Evolutionary conservation across 148 eudicot genomes (phyloP), one percentile per base, ranked within the genome.

Genomic region (Silene uniflora): DNA sequence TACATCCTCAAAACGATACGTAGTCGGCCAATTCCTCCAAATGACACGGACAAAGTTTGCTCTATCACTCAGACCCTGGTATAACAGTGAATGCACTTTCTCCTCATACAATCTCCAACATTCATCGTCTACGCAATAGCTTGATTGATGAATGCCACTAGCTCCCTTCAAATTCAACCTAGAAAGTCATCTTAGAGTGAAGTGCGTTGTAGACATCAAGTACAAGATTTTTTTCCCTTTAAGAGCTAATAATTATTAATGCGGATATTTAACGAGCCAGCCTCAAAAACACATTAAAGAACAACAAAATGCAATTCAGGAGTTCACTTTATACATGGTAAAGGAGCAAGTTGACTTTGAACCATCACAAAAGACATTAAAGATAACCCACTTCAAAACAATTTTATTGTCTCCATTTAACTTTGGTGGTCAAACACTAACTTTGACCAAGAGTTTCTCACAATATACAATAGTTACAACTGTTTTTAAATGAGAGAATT

Each of bases 71-170:
- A 95, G 80, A 56, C 92, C 97, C 75, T 91, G 84, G 52, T 80
- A 85, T 58, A 95, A 59, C 67, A 95, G 66, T 56, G 88, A 82
- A 69, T 76, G 85, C 76, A 95, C 88, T 86, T 88, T 90, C 78
- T 89, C 86, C 85, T 95, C 99, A 67, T 85, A 92, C 60, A 80
- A 54, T 84, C 98, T 90, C 98, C 98, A 95, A 82, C 93, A 92
- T 83, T 95, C 99, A 77, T 91, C 86, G 25, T 95, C 96, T 82
- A 72, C 76, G 75, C 96, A 89, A 77, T 84, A 92, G 76, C 94
- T 93, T 32, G 81, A 85, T 61, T 82, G 82, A 78, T 62, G 59
- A 60, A 89, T 83, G 74, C 76, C 83, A 73, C 46, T 69, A 27
- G 75, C 84, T 80, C 91, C 96, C 85, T 87, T 90, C 86, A 95